A percentile compares a stretch with the other conserved stretches of the same genome.
These are phyloP conservation scores for Dendrobium catenatum DNA, from an alignment of 106 monocot species.

Conservation along the genomic window DNA sequence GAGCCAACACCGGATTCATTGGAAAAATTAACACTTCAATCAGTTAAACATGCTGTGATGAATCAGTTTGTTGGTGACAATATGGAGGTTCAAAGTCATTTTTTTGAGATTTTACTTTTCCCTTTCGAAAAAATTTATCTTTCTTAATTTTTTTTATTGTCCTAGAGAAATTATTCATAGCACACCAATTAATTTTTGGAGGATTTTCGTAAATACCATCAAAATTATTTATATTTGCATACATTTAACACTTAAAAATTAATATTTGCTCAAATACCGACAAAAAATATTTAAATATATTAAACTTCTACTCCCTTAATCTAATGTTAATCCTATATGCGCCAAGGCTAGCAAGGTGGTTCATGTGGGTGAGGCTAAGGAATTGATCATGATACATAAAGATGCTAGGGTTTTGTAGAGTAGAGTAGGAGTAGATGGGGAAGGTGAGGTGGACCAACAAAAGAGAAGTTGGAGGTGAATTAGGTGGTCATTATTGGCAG, in stretches of 20 bases:
- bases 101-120: background rate
- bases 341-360: background rate
- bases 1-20: constrained; percentile 89
- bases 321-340: background rate
- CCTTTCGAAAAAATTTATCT: background rate
- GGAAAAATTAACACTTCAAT: constrained; percentile 68
- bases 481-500: background rate
- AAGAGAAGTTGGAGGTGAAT: background rate
- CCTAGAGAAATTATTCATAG: background rate
- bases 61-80: constrained; percentile 78
- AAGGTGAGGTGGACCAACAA: background rate
- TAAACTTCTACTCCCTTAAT: background rate
- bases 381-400: background rate
- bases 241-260: background rate
- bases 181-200: background rate
- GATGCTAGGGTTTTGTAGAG: background rate
- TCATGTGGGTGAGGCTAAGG: background rate
- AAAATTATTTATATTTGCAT: background rate
- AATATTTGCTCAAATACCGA: background rate
- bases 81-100: constrained; percentile 68
- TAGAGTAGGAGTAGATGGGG: background rate
- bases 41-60: constrained; percentile 94
- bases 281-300: background rate
- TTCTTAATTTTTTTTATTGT: background rate
- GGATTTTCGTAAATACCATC: background rate